Conservation (phyloP, 345 rosid genomes). For the Gossypium ekmanianum region DNA sequence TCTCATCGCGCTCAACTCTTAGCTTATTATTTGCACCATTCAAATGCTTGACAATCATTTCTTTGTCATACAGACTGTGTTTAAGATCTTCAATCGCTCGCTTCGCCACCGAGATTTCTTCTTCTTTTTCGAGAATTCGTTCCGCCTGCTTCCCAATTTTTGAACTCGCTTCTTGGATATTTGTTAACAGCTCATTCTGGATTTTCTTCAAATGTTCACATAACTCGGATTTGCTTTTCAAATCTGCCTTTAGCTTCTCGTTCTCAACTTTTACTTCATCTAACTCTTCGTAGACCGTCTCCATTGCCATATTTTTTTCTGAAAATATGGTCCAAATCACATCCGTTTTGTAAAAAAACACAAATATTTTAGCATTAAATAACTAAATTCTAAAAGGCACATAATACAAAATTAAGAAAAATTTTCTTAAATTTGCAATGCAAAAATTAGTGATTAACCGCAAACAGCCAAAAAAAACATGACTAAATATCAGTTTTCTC, state of each 20-base stretch:
- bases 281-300: conserved; percentile 53
- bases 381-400: conserved; percentile 1
- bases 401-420: background rate
- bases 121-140: conserved; percentile 39
- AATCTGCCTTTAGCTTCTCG: conserved; percentile 56
- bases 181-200: conserved; percentile 35
- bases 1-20: conserved; percentile 42
- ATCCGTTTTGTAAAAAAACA: background rate
- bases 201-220: conserved; percentile 52
- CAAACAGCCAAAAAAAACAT: background rate
- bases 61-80: conserved; percentile 48
- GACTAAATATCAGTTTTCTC: background rate
- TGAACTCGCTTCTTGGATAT: conserved; percentile 38
- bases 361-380: background rate
- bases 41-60: conserved; percentile 38
- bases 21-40: conserved; percentile 61
- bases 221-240: conserved; percentile 41
- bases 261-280: conserved; percentile 63
- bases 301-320: conserved; percentile 34
- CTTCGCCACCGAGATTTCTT: conserved; percentile 38
- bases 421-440: background rate
- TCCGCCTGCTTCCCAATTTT: conserved; percentile 45
- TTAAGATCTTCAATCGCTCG: conserved; percentile 41
- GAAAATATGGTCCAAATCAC: background rate
- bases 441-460: background rate